phyloP scores from a whole-genome alignment of 2,329 filamentous ascomycete species.

The Claviceps capensis region DNA sequence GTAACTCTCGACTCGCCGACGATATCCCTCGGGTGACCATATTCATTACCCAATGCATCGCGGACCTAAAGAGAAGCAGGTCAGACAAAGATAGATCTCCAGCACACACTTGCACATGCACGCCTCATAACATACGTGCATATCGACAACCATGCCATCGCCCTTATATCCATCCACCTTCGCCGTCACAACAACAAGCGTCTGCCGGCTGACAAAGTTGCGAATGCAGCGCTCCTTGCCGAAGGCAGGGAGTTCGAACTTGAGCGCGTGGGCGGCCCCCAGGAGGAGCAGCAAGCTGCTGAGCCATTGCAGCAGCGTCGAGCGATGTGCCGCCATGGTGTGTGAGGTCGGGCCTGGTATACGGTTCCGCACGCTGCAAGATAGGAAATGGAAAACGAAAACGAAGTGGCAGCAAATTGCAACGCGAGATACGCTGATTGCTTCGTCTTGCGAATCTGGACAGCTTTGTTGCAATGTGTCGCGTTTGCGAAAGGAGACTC shows the following conservation, averaged over 20 bases:
- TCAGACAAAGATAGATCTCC: neutral
- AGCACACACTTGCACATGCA: neutral
- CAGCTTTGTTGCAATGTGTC: conserved; percentile 5
- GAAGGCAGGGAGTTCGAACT: conserved; percentile 79
- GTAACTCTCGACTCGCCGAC: conserved; percentile 84
- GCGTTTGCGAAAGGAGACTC: conserved; percentile 1
- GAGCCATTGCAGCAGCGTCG: conserved; percentile 44
- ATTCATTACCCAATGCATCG: conserved; percentile 92
- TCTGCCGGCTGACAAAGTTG: conserved; percentile 88
- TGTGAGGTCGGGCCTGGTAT: too few species aligned
- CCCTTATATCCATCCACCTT: conserved; percentile 74
- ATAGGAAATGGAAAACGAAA: neutral
- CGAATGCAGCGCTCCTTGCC: conserved; percentile 76
- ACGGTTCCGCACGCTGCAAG: neutral
- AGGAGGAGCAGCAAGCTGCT: conserved; percentile 44
- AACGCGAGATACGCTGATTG: neutral
- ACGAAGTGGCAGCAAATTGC: neutral
- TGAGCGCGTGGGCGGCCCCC: conserved; percentile 53
- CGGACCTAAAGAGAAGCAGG: conserved; percentile 51
- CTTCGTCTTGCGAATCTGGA: neutral
- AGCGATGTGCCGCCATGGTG: conserved; percentile 35
- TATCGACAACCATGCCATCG: conserved; percentile 87
- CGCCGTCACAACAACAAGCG: conserved; percentile 88
- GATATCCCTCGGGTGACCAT: conserved; percentile 80
- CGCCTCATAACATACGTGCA: conserved; percentile 54